Percentiles rank a stretch among this genome's conserved stretches.
Conservation (phyloP, 805 yeast species). For the Pichia nanzhaoensis region DNA sequence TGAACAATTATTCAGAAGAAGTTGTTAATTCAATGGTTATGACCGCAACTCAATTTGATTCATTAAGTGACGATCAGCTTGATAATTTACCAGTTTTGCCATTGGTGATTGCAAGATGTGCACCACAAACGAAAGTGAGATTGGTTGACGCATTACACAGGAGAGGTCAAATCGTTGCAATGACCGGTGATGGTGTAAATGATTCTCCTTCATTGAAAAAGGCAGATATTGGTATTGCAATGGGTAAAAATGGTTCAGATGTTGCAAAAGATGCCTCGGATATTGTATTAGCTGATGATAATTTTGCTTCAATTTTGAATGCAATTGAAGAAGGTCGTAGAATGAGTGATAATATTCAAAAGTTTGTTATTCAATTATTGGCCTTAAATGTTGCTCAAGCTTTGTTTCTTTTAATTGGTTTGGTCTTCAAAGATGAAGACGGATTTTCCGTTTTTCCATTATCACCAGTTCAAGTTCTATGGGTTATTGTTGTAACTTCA, state of each 20-base stretch:
- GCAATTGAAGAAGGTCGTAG: slow-evolving; percentile 79
- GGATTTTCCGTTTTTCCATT: slow-evolving; percentile 75
- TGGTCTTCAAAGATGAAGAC: slow-evolving; percentile 57
- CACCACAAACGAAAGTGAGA: slow-evolving; percentile 75
- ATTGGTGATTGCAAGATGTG: slow-evolving; percentile 74
- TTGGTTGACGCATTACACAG: slow-evolving; percentile 73
- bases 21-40: slow-evolving; percentile 62
- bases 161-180: slow-evolving; percentile 59
- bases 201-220: slow-evolving; percentile 72
- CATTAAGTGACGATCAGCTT: slow-evolving; percentile 50
- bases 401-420: slow-evolving; percentile 59
- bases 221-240: slow-evolving; percentile 79
- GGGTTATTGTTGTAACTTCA: slow-evolving; percentile 74
- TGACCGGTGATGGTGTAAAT: slow-evolving; percentile 83
- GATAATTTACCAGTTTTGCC: slow-evolving; percentile 63
- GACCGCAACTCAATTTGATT: slow-evolving; percentile 70
- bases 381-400: slow-evolving; percentile 73
- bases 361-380: slow-evolving; percentile 65
- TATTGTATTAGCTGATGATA: slow-evolving; percentile 68
- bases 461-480: slow-evolving; percentile 71
- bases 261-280: slow-evolving; percentile 83
- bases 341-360: slow-evolving; percentile 72
- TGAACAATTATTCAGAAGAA: slow-evolving; percentile 46
- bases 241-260: slow-evolving; percentile 78
- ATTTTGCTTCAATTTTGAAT: slow-evolving; percentile 70